Evolutionary conservation across 2,329 filamentous ascomycete species (phyloP).

Genomic region (Fonsecaea nubica): DNA sequence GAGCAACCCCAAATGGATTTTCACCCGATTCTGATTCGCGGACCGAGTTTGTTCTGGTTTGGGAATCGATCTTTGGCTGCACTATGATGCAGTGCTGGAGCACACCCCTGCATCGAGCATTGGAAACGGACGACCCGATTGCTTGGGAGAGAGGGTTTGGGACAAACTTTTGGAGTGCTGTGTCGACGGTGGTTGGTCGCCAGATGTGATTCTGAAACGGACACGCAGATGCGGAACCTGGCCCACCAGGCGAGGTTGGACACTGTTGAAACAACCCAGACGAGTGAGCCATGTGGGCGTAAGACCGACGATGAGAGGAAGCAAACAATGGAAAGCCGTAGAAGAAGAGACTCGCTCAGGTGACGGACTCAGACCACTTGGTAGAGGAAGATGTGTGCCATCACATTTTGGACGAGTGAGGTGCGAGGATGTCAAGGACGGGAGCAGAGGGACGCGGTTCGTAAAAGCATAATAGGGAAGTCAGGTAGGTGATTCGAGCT

Average conservation of each 20-base stretch:
- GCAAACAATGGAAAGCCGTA: neutral
- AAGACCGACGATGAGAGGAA: neutral
- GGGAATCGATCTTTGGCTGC: conserved; percentile 13
- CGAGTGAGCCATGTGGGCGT: conserved; percentile 12
- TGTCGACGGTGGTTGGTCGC: conserved; percentile 28
- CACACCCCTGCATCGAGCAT: conserved; percentile 18
- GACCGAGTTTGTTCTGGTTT: conserved; percentile 15
- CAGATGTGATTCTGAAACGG: conserved; percentile 32
- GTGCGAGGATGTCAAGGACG: conserved; percentile 12
- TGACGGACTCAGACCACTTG: conserved; percentile 33
- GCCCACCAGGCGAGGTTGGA: neutral
- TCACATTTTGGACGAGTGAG: conserved; percentile 33
- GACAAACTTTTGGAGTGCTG: conserved; percentile 11
- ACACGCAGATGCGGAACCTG: conserved; percentile 10
- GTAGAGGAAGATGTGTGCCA: conserved; percentile 7
- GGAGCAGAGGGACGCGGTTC: neutral
- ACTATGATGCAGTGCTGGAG: conserved; percentile 28
- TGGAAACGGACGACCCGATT: conserved; percentile 20
- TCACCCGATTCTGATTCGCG: neutral
- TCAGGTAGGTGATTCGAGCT: neutral
- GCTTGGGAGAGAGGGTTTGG: conserved; percentile 18
- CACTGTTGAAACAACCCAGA: conserved; percentile 18
- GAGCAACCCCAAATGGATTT: neutral
- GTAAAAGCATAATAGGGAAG: neutral
- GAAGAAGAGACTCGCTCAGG: conserved; percentile 20